Percentiles rank a stretch among this genome's conserved stretches.
Evolutionary conservation across 805 yeast species (phyloP).

Genomic region (Ogataea neopini): DNA sequence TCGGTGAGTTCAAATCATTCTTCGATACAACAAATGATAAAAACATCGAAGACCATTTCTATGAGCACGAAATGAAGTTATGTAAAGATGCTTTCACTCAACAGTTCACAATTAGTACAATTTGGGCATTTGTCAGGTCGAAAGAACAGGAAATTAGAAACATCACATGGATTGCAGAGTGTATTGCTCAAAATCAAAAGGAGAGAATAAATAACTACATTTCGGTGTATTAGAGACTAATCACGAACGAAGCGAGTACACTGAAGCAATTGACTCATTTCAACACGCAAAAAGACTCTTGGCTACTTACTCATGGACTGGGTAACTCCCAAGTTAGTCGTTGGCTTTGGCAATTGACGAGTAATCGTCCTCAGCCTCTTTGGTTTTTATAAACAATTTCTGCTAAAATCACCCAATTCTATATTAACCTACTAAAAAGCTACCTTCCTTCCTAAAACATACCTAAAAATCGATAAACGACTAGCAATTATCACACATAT

Average conservation of each 20-base stretch:
- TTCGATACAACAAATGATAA: slow-evolving; percentile 52
- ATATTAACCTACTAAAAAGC: neutral
- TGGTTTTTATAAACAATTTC: too few relatives aligned
- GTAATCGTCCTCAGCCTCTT: too few relatives aligned
- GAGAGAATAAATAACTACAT: slow-evolving; percentile 90
- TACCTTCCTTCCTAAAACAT: too few relatives aligned
- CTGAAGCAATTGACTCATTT: too few relatives aligned
- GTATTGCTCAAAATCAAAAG: slow-evolving; percentile 98
- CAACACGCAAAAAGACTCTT: neutral
- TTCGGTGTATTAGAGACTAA: slow-evolving; percentile 61
- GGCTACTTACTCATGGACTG: neutral
- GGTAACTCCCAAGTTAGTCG: too few relatives aligned
- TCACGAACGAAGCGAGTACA: neutral
- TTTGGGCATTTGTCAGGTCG: slow-evolving; percentile 96
- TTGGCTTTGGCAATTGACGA: too few relatives aligned
- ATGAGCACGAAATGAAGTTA: slow-evolving; percentile 85
- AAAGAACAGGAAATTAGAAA: slow-evolving; percentile 96
- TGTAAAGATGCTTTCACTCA: slow-evolving; percentile 95
- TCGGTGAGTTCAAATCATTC: slow-evolving; percentile 65
- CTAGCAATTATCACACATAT: too few relatives aligned
- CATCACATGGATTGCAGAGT: slow-evolving; percentile 99
- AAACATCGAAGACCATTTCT: slow-evolving; percentile 91
- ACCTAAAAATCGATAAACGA: too few relatives aligned
- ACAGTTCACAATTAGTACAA: slow-evolving; percentile 85
- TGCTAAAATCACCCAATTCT: neutral